These are phyloP conservation scores for Talaromyces thailandensis DNA, from an alignment of 495 filamentous ascomycete species.

Conservation along the genomic window DNA sequence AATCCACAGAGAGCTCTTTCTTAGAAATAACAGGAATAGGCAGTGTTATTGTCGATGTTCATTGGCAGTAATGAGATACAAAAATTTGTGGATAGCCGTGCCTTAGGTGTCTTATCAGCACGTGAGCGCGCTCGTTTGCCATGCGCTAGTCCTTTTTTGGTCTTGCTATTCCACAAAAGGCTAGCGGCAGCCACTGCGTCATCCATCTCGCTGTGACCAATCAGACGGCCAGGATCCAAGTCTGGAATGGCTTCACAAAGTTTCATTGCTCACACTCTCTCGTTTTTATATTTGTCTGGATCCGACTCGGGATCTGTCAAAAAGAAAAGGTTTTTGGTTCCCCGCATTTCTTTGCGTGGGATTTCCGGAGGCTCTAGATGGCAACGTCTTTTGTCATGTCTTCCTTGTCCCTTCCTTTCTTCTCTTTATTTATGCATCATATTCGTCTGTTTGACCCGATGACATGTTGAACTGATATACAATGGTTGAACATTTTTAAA, in stretches of 20 bases:
- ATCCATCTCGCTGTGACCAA: not conserved
- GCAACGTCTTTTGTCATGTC: not conserved
- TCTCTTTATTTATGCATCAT: not conserved
- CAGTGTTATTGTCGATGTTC: not conserved
- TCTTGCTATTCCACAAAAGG: not conserved
- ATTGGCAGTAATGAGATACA: not conserved
- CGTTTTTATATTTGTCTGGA: no score
- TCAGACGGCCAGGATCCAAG: not conserved
- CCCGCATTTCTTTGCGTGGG: not conserved
- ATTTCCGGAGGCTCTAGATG: not conserved
- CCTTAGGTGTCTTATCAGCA: conserved; percentile 7
- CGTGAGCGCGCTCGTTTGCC: not conserved
- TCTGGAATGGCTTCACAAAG: not conserved
- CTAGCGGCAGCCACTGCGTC: not conserved
- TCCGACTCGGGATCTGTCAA: not conserved
- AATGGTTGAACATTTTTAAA: not conserved
- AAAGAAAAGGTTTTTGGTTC: not conserved
- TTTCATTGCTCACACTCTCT: not conserved
- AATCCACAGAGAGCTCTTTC: not conserved
- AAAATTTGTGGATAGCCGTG: conserved; percentile 8
- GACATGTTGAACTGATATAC: not conserved
- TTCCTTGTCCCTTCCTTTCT: not conserved
- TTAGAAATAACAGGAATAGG: not conserved
- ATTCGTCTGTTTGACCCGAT: not conserved
- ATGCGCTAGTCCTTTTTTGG: not conserved